phyloP scores from a whole-genome alignment of 495 filamentous ascomycete species.

The Cairneyella variabilis region DNA sequence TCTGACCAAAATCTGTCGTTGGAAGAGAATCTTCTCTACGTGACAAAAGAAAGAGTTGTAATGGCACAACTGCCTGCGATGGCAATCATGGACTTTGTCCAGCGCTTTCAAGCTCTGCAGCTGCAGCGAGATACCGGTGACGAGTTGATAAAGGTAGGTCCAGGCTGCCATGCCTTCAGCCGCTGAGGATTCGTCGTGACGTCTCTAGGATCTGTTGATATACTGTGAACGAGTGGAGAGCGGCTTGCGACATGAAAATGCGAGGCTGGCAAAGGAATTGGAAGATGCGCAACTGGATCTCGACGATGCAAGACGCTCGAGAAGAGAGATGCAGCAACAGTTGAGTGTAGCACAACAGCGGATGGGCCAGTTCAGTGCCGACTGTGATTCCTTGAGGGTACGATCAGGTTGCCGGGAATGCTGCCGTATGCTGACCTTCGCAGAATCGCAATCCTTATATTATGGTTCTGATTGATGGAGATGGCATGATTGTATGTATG shows the following conservation, averaged over 20 bases:
- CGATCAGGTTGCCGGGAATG: not conserved
- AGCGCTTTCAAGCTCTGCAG: constrained; percentile 36
- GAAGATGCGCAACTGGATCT: constrained; percentile 39
- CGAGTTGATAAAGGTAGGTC: constrained; percentile 31
- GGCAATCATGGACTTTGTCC: constrained; percentile 37
- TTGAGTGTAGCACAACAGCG: constrained; percentile 30
- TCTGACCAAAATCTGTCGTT: not conserved
- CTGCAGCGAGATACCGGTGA: constrained; percentile 32
- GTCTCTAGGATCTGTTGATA: constrained; percentile 39
- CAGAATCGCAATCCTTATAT: constrained; percentile 76
- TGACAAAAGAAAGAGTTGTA: not conserved
- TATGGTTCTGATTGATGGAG: constrained; percentile 71
- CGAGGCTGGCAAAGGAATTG: constrained; percentile 29
- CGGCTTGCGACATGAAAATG: constrained; percentile 34
- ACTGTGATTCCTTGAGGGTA: constrained; percentile 38
- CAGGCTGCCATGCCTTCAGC: not conserved
- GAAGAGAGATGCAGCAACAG: constrained; percentile 41
- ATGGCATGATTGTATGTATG: constrained; percentile 61
- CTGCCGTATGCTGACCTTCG: constrained; percentile 2
- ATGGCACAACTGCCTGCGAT: constrained; percentile 17
- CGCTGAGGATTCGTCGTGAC: constrained; percentile 5
- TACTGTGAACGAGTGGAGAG: constrained; percentile 31
- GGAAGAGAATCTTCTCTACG: not conserved
- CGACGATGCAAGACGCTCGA: constrained; percentile 33
- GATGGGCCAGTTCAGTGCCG: constrained; percentile 25